Evolutionary conservation across 2,329 filamentous ascomycete genomes (phyloP).

Genomic region (Raffaelea arxii): DNA sequence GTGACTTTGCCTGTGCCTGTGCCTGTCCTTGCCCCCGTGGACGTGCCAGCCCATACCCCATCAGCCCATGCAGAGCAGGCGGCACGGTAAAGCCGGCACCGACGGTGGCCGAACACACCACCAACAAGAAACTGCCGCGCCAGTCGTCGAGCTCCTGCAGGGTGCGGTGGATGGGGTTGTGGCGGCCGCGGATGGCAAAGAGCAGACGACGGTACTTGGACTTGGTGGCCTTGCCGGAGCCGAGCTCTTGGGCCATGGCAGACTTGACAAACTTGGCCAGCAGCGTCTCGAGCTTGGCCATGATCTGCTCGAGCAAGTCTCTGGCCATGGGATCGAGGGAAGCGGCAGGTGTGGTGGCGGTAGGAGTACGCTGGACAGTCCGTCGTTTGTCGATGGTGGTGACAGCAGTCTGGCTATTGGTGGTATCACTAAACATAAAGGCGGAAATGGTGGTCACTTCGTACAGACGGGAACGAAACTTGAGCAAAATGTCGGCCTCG

Average conservation of each 20-base stretch:
- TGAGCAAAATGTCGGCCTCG: too few species aligned
- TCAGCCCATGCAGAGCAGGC: not conserved
- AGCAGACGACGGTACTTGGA: not conserved
- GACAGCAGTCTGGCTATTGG: too few species aligned
- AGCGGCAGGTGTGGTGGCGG: not conserved
- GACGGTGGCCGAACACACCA: constrained; percentile 1
- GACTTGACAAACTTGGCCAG: not conserved
- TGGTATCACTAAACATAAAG: too few species aligned
- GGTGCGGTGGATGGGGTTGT: not conserved
- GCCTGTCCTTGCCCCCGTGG: too few species aligned
- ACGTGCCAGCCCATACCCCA: too few species aligned
- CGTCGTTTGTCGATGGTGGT: too few species aligned
- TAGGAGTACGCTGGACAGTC: too few species aligned
- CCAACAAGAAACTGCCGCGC: not conserved
- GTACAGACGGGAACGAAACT: too few species aligned
- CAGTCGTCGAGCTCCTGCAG: constrained; percentile 1
- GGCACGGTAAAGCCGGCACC: not conserved
- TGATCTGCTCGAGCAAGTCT: not conserved
- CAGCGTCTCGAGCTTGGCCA: not conserved
- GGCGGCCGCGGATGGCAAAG: constrained; percentile 1
- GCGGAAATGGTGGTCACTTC: too few species aligned
- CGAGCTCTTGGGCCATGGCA: not conserved
- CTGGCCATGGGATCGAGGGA: not conserved
- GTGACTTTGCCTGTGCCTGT: too few species aligned
- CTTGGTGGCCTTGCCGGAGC: not conserved